phyloP scores from a whole-genome alignment of 352 stramenopile species.

The Pythium rishiriense region DNA sequence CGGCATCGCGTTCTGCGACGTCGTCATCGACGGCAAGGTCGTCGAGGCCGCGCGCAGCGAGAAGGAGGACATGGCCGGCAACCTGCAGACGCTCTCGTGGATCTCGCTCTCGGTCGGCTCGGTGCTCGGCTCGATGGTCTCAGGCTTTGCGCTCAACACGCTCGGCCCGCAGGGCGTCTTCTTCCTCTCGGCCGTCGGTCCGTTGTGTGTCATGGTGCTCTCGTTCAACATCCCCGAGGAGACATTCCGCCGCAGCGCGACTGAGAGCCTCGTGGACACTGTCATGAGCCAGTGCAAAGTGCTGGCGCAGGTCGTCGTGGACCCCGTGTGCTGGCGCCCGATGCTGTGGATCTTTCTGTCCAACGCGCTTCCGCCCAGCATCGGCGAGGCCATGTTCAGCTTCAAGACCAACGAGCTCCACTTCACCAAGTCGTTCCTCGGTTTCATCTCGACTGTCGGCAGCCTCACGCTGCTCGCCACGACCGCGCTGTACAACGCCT shows the following conservation, averaged over 20 bases:
- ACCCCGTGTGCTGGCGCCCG: conserved; percentile 75
- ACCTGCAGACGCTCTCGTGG: conserved; percentile 81
- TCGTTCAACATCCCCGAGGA: conserved; percentile 65
- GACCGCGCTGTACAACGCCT: conserved; percentile 77
- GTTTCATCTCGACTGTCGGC: conserved; percentile 75
- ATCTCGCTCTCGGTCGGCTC: conserved; percentile 71
- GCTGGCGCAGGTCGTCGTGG: conserved; percentile 58
- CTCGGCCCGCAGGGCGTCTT: conserved; percentile 71
- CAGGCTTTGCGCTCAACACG: conserved; percentile 53
- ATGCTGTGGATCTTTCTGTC: conserved; percentile 85
- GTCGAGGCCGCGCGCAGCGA: conserved; percentile 71
- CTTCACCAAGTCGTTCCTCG: conserved; percentile 79
- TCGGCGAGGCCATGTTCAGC: conserved; percentile 83
- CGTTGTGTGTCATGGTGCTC: conserved; percentile 62
- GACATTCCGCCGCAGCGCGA: conserved; percentile 25
- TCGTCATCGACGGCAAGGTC: conserved; percentile 81
- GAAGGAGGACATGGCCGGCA: conserved; percentile 69
- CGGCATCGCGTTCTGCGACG: conserved; percentile 78
- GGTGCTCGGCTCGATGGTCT: conserved; percentile 71
- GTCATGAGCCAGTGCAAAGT: conserved; percentile 50
- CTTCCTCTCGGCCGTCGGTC: conserved; percentile 69
- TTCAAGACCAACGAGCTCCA: conserved; percentile 77
- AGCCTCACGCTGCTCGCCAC: conserved; percentile 71
- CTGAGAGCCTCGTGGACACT: conserved; percentile 49
- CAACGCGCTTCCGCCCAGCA: conserved; percentile 64